A percentile compares a stretch with the other conserved stretches of the same genome.
phyloP scores from a whole-genome alignment of 495 filamentous ascomycete species.

The Elaphomyces granulatus region DNA sequence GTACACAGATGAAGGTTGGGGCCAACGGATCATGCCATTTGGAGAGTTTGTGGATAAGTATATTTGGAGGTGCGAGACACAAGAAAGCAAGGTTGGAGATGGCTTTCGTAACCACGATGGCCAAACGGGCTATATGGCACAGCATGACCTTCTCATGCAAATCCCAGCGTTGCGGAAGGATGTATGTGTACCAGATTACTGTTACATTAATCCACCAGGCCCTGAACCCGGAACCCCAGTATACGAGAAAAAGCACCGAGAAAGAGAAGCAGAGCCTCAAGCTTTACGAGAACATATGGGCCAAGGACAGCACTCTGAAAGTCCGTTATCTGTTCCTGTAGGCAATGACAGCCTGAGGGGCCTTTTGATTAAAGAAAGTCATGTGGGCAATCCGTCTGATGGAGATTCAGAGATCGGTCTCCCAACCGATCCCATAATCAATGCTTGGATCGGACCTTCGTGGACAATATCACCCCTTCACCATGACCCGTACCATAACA shows the following conservation, averaged over 20 bases:
- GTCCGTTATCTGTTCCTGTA: neutral
- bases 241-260: constrained; percentile 27
- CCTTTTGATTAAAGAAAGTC: constrained; percentile 3
- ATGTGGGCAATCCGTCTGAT: constrained; percentile 6
- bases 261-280: constrained; percentile 8
- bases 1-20: constrained; percentile 81
- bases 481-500: constrained; percentile 88
- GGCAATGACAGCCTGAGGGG: constrained; percentile 1
- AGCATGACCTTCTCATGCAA: constrained; percentile 76
- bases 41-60: constrained; percentile 51
- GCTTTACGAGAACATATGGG: neutral
- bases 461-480: constrained; percentile 86
- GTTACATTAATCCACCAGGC: constrained; percentile 49
- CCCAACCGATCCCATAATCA: constrained; percentile 36
- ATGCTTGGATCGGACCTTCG: constrained; percentile 85
- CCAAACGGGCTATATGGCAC: constrained; percentile 66
- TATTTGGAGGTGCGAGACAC: constrained; percentile 24
- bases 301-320: neutral
- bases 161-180: constrained; percentile 65
- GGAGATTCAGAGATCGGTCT: constrained; percentile 3
- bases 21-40: constrained; percentile 69
- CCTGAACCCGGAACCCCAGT: constrained; percentile 35
- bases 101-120: neutral
- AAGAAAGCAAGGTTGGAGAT: neutral
- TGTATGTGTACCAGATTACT: constrained; percentile 71